Conservation (phyloP, 106 monocot species). For the Acorus gramineus region DNA sequence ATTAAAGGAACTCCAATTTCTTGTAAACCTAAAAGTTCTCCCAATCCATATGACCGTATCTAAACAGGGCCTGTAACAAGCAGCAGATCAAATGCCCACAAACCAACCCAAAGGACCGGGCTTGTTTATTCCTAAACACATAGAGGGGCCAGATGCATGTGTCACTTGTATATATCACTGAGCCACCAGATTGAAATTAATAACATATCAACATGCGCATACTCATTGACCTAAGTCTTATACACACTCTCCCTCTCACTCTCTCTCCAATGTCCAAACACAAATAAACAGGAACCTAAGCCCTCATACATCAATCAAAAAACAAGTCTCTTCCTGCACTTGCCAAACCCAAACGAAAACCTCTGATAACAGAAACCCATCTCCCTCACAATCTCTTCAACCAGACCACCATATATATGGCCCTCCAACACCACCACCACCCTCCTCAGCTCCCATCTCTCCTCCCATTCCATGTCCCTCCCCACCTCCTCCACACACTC, state of each 20-base stretch:
- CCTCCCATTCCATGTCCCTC: slow-evolving; percentile 29
- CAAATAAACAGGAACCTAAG: background rate
- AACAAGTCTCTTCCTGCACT: slow-evolving; percentile 33
- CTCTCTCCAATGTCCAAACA: background rate
- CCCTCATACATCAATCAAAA: slow-evolving; percentile 11
- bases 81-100: no score
- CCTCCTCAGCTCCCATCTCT: slow-evolving; percentile 36
- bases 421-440: slow-evolving; percentile 40
- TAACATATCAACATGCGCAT: no score
- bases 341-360: slow-evolving; percentile 7
- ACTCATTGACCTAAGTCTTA: no score
- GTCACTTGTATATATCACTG: no score
- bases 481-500: slow-evolving; percentile 48
- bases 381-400: slow-evolving; percentile 51
- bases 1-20: no score
- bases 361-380: slow-evolving; percentile 4
- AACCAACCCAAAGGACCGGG: no score
- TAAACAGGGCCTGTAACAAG: no score
- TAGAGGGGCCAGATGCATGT: no score
- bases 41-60: no score
- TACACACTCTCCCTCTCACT: background rate
- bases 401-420: slow-evolving; percentile 36
- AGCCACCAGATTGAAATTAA: no score
- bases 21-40: no score
- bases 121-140: no score